phyloP scores from a whole-genome alignment of 2,329 filamentous ascomycete genomes.

The Scedosporium minutisporum region DNA sequence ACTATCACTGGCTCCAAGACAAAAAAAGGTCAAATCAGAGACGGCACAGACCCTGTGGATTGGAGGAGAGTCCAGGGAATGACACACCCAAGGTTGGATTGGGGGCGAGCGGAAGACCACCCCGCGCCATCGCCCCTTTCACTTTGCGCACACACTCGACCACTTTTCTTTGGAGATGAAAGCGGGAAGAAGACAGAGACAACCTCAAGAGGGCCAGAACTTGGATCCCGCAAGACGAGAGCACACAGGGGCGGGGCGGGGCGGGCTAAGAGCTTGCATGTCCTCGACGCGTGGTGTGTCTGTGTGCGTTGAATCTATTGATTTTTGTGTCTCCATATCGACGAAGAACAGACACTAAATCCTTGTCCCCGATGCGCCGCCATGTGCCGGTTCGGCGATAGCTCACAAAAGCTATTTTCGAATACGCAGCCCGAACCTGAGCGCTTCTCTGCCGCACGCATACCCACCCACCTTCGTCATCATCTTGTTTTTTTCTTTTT shows the following conservation, averaged over 20 bases:
- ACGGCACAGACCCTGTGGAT: background rate
- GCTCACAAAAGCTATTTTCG: too few species aligned
- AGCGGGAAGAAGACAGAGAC: background rate
- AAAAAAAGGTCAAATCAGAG: background rate
- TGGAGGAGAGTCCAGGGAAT: background rate
- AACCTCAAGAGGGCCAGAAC: background rate
- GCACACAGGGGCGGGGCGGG: background rate
- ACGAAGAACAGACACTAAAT: background rate
- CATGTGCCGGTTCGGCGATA: too few species aligned
- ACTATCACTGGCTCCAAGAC: background rate
- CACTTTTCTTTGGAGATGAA: background rate
- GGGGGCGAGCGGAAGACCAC: background rate
- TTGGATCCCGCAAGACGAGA: background rate
- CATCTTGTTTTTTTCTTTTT: too few species aligned
- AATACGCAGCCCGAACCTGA: background rate
- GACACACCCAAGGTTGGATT: background rate
- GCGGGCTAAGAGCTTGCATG: background rate
- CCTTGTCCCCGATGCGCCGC: background rate
- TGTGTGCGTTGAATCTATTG: constrained; percentile 1
- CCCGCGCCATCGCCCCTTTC: background rate
- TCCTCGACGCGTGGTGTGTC: background rate
- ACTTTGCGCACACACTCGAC: background rate
- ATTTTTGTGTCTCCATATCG: constrained; percentile 2
- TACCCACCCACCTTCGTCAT: background rate
- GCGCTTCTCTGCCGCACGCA: background rate